A percentile compares a stretch with the other conserved stretches of the same genome.
Evolutionary conservation across 768 basidiomycete genomes (phyloP).

Genomic region (Rhizopogon vulgaris): DNA sequence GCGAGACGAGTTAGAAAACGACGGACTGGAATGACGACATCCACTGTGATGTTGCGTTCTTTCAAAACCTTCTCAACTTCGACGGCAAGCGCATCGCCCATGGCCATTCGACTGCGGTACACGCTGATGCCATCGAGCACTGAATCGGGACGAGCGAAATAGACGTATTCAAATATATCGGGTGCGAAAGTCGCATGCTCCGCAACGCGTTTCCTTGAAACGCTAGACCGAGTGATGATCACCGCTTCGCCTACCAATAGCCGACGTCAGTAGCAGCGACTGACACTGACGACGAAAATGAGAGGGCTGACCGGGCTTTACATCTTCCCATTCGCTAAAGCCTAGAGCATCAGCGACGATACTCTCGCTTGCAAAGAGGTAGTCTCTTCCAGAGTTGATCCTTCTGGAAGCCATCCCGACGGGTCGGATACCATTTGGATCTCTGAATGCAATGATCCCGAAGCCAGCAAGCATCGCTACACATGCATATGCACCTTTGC

Average conservation of each 20-base stretch:
- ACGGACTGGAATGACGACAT: slow-evolving; percentile 93
- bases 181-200: slow-evolving; percentile 80
- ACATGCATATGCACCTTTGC: slow-evolving; percentile 93
- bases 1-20: not conserved
- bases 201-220: slow-evolving; percentile 70
- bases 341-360: slow-evolving; percentile 93
- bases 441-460: slow-evolving; percentile 95
- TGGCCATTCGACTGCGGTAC: slow-evolving; percentile 97
- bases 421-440: slow-evolving; percentile 96
- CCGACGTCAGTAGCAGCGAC: slow-evolving; percentile 4
- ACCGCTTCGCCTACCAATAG: slow-evolving; percentile 74
- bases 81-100: slow-evolving; percentile 92
- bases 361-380: slow-evolving; percentile 90
- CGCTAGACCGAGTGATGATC: slow-evolving; percentile 80
- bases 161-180: slow-evolving; percentile 98
- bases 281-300: not conserved
- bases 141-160: slow-evolving; percentile 96
- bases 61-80: slow-evolving; percentile 73
- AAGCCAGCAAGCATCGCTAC: slow-evolving; percentile 99
- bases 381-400: slow-evolving; percentile 59
- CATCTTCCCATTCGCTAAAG: slow-evolving; percentile 89
- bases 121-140: slow-evolving; percentile 97
- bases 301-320: slow-evolving; percentile 66
- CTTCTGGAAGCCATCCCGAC: slow-evolving; percentile 79
- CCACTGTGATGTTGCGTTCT: slow-evolving; percentile 65